phyloP scores from a whole-genome alignment of 192 early-diverging fungal genomes.

The Coemansia reversa region DNA sequence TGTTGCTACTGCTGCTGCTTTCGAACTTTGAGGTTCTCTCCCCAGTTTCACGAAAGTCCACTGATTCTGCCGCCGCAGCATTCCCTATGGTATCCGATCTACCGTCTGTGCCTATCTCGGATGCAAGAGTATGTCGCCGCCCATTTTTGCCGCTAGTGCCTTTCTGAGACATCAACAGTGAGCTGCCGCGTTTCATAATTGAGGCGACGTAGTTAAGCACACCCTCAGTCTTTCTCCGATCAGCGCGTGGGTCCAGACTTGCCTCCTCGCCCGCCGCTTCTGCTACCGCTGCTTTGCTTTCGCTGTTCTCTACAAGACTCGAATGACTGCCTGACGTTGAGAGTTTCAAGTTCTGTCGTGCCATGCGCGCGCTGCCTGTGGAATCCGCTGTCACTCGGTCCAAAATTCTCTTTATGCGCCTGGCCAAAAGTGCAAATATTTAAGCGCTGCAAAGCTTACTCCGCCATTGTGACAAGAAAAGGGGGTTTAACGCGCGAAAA shows the following conservation, averaged over 20 bases:
- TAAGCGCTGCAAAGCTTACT: not conserved
- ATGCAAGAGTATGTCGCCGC: not conserved
- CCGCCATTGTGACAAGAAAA: not conserved
- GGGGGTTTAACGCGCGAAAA: not conserved
- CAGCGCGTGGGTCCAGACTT: not conserved
- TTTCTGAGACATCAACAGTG: not conserved
- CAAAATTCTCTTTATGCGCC: not conserved
- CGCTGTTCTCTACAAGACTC: not conserved
- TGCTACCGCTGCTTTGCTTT: not conserved
- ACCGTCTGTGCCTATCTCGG: not conserved
- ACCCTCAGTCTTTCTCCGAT: not conserved
- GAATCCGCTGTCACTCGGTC: not conserved
- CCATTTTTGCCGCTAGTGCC: not conserved
- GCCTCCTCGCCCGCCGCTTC: not conserved
- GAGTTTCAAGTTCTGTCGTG: not conserved
- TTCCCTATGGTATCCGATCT: not conserved
- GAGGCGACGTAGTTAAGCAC: not conserved
- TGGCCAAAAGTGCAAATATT: not conserved
- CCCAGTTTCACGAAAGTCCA: not conserved
- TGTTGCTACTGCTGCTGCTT: not conserved
- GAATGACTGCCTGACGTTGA: not conserved
- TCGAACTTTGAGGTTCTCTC: not conserved
- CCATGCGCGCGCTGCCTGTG: not conserved
- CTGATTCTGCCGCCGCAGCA: not conserved
- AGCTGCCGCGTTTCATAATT: not conserved